Base-by-base conservation (phyloP, 257 asterid species). In the Thymus mandschuricus region DNA sequence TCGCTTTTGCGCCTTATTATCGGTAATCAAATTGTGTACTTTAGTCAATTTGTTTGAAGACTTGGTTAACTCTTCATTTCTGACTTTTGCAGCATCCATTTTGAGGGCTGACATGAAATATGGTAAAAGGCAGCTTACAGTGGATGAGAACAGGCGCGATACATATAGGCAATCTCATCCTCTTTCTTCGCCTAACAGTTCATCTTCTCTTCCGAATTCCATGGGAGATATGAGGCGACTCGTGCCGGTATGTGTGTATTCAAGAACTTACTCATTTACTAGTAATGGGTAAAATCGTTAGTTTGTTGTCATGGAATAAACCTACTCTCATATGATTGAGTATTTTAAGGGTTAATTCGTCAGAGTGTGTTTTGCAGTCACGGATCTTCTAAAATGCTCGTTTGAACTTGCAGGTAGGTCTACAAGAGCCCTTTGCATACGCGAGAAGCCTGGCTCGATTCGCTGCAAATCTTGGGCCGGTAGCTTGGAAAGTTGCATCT, bases 81-180 rank as follows among this genome's bases (percentile, higher is more conserved):
- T 65, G 54, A 31, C 68, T 52, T 38, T 38, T 81, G 80, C 91
- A 94, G 99, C 99, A 38, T 75, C 85, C 33, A 92, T 94, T 71
- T 81, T 94, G 74, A 81, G 86, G 83, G 97, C 98, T 44, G 99
- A 94, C 86, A 86, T 94, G 98, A 94, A 92, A 76, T 79, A 91
- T 60, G 95, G 98, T 44, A 94, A 90, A 70, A 94, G 88, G 72
- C 89, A 91, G 60, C 76, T 91, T 57, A 69, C 81, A 3, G 80
- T 91, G 65, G 96, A 94, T 65, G 97, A 91, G 86, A 87, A 72
- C 69, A 86, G 91, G 82, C 97, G 99, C 8, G 91, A 92, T 38
- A 85, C 99, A n/a, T 91, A 89, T 72, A 80, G 73, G 73, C 87
- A 86, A 51, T 85, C 73, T 72, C 80, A 81, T 65, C 76, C 89